Percentiles rank a stretch among this genome's conserved stretches.
Evolutionary conservation across 1,284 basidiomycete species (phyloP).

Genomic region (Sporisorium sorghi): DNA sequence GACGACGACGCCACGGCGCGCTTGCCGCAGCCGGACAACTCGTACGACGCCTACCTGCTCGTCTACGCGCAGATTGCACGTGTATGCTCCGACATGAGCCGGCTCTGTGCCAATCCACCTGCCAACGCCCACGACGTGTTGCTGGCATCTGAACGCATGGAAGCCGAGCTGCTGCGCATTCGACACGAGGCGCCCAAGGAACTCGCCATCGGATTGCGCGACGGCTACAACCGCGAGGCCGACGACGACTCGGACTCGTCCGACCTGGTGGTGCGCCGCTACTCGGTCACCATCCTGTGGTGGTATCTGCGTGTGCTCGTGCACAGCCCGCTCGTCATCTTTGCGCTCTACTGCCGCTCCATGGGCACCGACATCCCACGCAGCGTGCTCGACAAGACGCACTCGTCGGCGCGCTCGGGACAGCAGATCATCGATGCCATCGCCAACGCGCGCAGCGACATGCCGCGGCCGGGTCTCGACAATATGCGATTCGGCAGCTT

Average conservation of each 20-base stretch:
- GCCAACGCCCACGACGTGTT: slow-evolving; percentile 44
- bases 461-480: slow-evolving; percentile 42
- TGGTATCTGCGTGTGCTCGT: slow-evolving; percentile 50
- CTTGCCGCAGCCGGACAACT: slow-evolving; percentile 38
- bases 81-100: slow-evolving; percentile 41
- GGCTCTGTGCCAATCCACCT: slow-evolving; percentile 47
- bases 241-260: slow-evolving; percentile 45
- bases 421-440: slow-evolving; percentile 49
- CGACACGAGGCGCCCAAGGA: slow-evolving; percentile 41
- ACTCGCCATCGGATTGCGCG: slow-evolving; percentile 31
- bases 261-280: slow-evolving; percentile 46
- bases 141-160: slow-evolving; percentile 42
- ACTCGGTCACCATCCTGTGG: slow-evolving; percentile 44
- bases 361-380: slow-evolving; percentile 38
- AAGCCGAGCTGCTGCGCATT: slow-evolving; percentile 43
- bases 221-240: slow-evolving; percentile 31
- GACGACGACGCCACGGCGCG: slow-evolving; percentile 46
- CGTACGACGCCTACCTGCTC: slow-evolving; percentile 43
- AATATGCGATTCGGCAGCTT: slow-evolving; percentile 52
- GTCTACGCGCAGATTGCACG: slow-evolving; percentile 39
- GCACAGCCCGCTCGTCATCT: slow-evolving; percentile 44
- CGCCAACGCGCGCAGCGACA: slow-evolving; percentile 34
- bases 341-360: slow-evolving; percentile 50
- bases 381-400: slow-evolving; percentile 38
- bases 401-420: slow-evolving; percentile 35